Percentiles rank a stretch among this genome's conserved stretches.
Evolutionary conservation across 1,139 yeast genomes (phyloP).

Genomic region (Blastobotrys malaysiensis): DNA sequence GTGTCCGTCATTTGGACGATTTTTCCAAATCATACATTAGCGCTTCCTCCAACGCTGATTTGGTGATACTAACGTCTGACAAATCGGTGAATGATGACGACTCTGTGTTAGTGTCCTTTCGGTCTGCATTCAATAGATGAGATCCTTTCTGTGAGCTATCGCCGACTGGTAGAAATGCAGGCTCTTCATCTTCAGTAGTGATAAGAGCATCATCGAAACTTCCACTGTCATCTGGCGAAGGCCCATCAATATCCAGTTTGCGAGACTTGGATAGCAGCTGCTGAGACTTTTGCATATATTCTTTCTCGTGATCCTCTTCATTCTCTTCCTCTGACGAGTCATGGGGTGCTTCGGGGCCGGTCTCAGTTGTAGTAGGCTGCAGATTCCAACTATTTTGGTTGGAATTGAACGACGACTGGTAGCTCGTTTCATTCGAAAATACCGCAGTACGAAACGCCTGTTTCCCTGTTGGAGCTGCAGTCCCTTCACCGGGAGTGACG

Average conservation of each 20-base stretch:
- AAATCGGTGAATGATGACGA: slow-evolving; percentile 19
- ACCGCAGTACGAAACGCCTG: neutral
- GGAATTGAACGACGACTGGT: neutral
- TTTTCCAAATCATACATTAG: slow-evolving; percentile 27
- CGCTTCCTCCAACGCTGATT: slow-evolving; percentile 45
- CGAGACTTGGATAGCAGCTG: slow-evolving; percentile 11
- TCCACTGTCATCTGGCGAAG: slow-evolving; percentile 2
- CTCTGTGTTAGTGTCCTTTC: slow-evolving; percentile 7
- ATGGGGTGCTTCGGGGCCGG: neutral
- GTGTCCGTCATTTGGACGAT: neutral
- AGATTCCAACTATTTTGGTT: neutral
- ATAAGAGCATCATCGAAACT: neutral
- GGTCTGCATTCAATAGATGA: slow-evolving; percentile 4
- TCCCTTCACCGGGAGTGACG: neutral
- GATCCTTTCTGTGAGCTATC: slow-evolving; percentile 3
- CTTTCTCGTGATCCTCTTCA: neutral
- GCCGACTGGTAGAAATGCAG: neutral
- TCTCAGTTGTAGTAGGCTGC: neutral
- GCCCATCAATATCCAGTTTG: slow-evolving; percentile 7
- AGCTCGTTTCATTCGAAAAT: neutral
- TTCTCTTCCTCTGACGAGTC: neutral
- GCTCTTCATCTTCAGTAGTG: neutral
- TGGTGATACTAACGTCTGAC: slow-evolving; percentile 37
- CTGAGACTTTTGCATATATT: neutral
- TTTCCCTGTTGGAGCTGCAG: neutral